Conservation (phyloP, 1,284 basidiomycete genomes). For the Boletus calvinii region DNA sequence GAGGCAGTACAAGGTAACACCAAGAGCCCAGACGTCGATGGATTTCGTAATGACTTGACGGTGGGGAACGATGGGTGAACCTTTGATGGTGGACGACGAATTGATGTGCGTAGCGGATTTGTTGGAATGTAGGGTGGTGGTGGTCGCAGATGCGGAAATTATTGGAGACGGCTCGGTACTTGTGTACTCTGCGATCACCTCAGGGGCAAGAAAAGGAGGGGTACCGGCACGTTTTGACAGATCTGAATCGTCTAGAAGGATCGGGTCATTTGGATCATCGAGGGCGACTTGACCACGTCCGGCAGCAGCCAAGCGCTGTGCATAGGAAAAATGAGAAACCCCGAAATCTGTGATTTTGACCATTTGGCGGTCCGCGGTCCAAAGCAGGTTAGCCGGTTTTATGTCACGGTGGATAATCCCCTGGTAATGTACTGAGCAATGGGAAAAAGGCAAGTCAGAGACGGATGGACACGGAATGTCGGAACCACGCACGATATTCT, state of each 20-base stretch:
- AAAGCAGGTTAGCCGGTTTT: conserved; percentile 96
- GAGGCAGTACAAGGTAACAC: conserved; percentile 95
- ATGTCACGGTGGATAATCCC: conserved; percentile 99
- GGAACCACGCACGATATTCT: conserved; percentile 75
- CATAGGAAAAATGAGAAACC: conserved; percentile 92
- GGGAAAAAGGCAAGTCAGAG: conserved; percentile 9
- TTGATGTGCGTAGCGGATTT: conserved; percentile 29
- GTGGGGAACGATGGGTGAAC: conserved; percentile 31
- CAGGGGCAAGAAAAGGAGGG: conserved; percentile 97
- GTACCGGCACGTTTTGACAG: conserved; percentile 94
- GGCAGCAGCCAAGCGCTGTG: conserved; percentile 64
- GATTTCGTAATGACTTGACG: conserved; percentile 86
- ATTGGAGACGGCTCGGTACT: conserved; percentile 30
- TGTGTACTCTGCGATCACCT: conserved; percentile 75
- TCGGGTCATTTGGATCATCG: conserved; percentile 50
- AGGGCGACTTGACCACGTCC: conserved; percentile 41
- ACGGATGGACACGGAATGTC: conserved; percentile 4
- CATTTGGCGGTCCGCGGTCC: conserved; percentile 75
- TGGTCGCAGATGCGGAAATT: conserved; percentile 34
- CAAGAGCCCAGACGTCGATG: conserved; percentile 99
- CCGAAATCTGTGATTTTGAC: conserved; percentile 99
- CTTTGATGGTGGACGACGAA: conserved; percentile 35
- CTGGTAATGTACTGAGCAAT: conserved; percentile 80
- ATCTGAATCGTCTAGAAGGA: conserved; percentile 82
- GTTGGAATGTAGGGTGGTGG: conserved; percentile 32